These are phyloP conservation scores for Pseudogymnoascus sp. DNA, from an alignment of 2,329 filamentous ascomycete genomes.

Conservation along the genomic window DNA sequence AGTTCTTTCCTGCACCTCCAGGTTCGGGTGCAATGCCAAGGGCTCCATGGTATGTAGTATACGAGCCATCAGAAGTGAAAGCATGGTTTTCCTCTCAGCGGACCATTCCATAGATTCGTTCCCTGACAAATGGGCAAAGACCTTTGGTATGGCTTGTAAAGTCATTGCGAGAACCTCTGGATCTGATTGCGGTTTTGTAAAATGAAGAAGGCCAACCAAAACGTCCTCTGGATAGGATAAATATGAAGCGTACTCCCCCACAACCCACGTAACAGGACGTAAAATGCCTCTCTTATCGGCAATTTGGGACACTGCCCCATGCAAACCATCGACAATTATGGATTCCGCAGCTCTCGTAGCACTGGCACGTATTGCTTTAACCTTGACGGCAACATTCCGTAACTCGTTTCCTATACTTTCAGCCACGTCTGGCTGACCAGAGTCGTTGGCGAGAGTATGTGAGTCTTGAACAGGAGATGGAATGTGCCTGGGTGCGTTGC, in stretches of 20 bases:
- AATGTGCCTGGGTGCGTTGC: slow-evolving; percentile 46
- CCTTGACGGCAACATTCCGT: slow-evolving; percentile 83
- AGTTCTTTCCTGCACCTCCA: slow-evolving; percentile 91
- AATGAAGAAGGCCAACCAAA: slow-evolving; percentile 64
- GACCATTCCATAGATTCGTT: slow-evolving; percentile 61
- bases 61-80: slow-evolving; percentile 69
- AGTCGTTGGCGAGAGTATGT: slow-evolving; percentile 13
- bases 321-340: slow-evolving; percentile 55
- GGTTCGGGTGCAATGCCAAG: slow-evolving; percentile 68
- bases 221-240: slow-evolving; percentile 62
- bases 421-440: slow-evolving; percentile 39
- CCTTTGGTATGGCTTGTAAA: slow-evolving; percentile 76
- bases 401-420: slow-evolving; percentile 75
- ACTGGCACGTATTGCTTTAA: slow-evolving; percentile 69
- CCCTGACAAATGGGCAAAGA: slow-evolving; percentile 65
- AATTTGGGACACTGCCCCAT: slow-evolving; percentile 42
- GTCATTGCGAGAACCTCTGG: slow-evolving; percentile 66
- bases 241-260: slow-evolving; percentile 76
- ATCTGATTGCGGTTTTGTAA: slow-evolving; percentile 44
- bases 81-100: slow-evolving; percentile 60
- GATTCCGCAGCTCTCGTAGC: slow-evolving; percentile 76
- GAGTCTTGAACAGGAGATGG: slow-evolving; percentile 26
- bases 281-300: slow-evolving; percentile 59
- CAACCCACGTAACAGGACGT: slow-evolving; percentile 70
- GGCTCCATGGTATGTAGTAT: slow-evolving; percentile 76